phyloP scores from a whole-genome alignment of 495 filamentous ascomycete genomes.

The Penicillium psychrofluorescens region DNA sequence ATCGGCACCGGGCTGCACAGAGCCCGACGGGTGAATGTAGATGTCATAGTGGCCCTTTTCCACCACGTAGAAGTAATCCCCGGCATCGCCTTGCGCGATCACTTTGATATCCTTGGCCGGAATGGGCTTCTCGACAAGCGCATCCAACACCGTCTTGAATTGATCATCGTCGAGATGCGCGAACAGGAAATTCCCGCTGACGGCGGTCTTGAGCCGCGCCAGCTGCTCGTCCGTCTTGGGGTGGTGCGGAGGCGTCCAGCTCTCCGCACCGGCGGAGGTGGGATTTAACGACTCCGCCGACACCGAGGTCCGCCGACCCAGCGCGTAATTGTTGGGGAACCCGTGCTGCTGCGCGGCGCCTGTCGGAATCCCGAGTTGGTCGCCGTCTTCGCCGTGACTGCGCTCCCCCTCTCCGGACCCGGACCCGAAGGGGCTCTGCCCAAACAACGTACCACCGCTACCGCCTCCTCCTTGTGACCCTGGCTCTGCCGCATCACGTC shows the following conservation, averaged over 20 bases:
- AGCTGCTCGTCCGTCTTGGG: conserved; percentile 78
- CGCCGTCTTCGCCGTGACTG: conserved; percentile 15
- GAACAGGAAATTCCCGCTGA: conserved; percentile 89
- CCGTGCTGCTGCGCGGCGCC: conserved; percentile 47
- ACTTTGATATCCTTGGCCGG: conserved; percentile 94
- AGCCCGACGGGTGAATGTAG: conserved; percentile 75
- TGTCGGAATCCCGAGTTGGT: conserved; percentile 24
- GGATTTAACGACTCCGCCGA: conserved; percentile 95
- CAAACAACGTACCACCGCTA: conserved; percentile 20
- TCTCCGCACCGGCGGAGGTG: conserved; percentile 69
- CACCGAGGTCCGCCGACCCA: conserved; percentile 89
- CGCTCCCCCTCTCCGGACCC: conserved; percentile 15
- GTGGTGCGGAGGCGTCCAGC: conserved; percentile 83
- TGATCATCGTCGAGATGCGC: conserved; percentile 91
- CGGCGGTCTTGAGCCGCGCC: conserved; percentile 67
- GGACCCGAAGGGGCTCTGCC: conserved; percentile 29
- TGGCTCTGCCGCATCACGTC: conserved; percentile 21
- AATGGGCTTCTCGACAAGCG: conserved; percentile 89
- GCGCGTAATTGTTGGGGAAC: conserved; percentile 88
- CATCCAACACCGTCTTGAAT: conserved; percentile 76
- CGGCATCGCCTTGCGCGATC: conserved; percentile 90
- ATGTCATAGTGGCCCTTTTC: conserved; percentile 88
- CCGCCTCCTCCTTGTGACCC: conserved; percentile 7
- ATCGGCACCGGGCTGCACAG: conserved; percentile 71
- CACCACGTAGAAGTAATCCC: conserved; percentile 97